Base-by-base conservation (phyloP, 148 eudicot genomes). In the Amaranthus palmeri region DNA sequence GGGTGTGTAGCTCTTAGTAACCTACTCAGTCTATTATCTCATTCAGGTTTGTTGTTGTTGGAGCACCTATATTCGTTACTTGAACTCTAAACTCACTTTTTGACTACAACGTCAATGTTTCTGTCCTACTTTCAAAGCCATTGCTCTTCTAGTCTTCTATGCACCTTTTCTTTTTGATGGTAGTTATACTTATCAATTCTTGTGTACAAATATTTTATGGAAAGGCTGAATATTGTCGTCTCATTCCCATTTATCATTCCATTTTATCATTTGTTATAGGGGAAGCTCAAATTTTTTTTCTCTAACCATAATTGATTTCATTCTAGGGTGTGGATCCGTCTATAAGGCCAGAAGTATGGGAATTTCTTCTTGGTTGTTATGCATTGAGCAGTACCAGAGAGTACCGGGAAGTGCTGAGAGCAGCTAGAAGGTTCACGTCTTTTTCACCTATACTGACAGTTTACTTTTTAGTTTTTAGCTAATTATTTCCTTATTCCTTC, bases 301-400 rank as follows among this genome's bases (percentile, higher is more conserved):
- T 53, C 59, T 81, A 48, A 81, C 57, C 55, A 45, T 67, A 15
- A 10, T 52, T 53, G 59, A 72, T 70, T 58, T 74, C 7, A 77
- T 72, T 72, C 36, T 75, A 93, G 98, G 98, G 98, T 15, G 90
- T 93, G 74, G 97, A 93, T 89, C 97, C 98, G 76, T 89, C 96
- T 72, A 93, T 93, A 74, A 86, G 98, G 79, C 76, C 97, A 48
- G 97, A 93, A 85, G 98, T 93, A 74, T 93, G 98, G 98, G 98
- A 93, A 68, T 93, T 91, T 81, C 98, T 93, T 82, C 85, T 93
- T 80, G 98, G 98, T 66, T 93, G 98, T 88, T 93, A 91, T 82
- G 77, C 88, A 72, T 75, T 93, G 85, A 85, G 81, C 84, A 93
- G 97, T 82, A 89, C 98, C 36, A 72, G 82, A 12, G 98, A 91